Conservation (phyloP, 805 yeast genomes). For the Babjeviella inositovora region DNA sequence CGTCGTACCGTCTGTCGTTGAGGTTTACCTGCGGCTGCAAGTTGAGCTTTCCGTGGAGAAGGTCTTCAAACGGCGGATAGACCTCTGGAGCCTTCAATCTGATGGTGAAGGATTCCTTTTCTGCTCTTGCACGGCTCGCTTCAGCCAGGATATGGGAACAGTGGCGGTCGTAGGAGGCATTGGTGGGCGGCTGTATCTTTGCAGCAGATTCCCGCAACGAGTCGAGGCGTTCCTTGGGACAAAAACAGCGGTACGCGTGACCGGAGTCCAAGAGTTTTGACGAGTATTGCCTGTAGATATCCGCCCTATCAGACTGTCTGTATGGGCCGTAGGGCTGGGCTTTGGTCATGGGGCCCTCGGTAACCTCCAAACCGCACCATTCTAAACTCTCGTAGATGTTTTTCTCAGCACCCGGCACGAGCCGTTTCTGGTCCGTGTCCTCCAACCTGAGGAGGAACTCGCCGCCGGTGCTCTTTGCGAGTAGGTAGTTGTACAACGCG, state of each 20-base stretch:
- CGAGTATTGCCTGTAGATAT: slow-evolving; percentile 48
- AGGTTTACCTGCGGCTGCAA: slow-evolving; percentile 68
- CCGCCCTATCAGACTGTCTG: slow-evolving; percentile 67
- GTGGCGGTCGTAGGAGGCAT: slow-evolving; percentile 80
- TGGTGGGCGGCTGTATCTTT: slow-evolving; percentile 70
- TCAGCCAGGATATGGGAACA: slow-evolving; percentile 34
- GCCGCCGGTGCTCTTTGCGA: slow-evolving; percentile 72
- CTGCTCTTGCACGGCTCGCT: slow-evolving; percentile 19
- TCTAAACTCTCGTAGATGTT: slow-evolving; percentile 58
- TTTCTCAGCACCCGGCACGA: slow-evolving; percentile 71
- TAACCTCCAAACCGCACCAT: slow-evolving; percentile 66
- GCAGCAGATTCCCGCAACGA: slow-evolving; percentile 58
- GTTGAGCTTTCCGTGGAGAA: slow-evolving; percentile 63
- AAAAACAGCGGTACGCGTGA: slow-evolving; percentile 74
- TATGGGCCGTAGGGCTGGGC: slow-evolving; percentile 58
- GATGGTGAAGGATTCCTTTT: slow-evolving; percentile 27
- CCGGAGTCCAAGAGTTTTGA: slow-evolving; percentile 42
- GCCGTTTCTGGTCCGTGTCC: slow-evolving; percentile 79
- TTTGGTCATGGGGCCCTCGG: slow-evolving; percentile 56
- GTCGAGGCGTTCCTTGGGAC: slow-evolving; percentile 66
- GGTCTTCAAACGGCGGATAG: slow-evolving; percentile 56
- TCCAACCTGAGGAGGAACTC: slow-evolving; percentile 71
- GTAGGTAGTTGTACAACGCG: slow-evolving; percentile 74
- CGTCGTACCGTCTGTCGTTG: slow-evolving; percentile 69
- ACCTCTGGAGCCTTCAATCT: slow-evolving; percentile 62